Base-by-base conservation (phyloP, 1,284 basidiomycete genomes). In the Termitomyces sp. region DNA sequence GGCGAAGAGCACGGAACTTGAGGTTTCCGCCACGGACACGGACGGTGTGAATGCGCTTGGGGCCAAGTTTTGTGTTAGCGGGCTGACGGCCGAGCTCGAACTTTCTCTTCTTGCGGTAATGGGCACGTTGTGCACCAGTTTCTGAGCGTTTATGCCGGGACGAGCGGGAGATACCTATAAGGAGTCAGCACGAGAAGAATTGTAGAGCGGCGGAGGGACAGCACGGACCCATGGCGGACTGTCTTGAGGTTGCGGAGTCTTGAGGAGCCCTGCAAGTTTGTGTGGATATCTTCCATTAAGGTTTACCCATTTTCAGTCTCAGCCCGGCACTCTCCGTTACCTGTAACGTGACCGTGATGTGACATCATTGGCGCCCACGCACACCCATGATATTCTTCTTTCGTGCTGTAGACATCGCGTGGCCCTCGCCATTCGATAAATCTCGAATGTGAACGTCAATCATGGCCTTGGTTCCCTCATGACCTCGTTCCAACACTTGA, bases 71-170 rank as follows among this genome's bases (percentile, higher is more conserved):
- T 72, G 94, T 98, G 84, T 80, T 93, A 62, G 94, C 95, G 57
- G 94, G 79, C 74, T 97, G 94, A 73, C 94, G 93, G 71, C 93
- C 94, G 70, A 97, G 88, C 82, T 97, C 94, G 78, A 96, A 96
- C 80, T 96, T 96, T 88, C 94, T 86, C 89, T 96, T 97, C 84
- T 97, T 97, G 81, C 94, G 91, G 81, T 94, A 94, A 79, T 92
- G 88, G 64, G 94, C 89, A 69, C 92, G 89, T 75, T 95, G 92
- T 62, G 93, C 94, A 71, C 94, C 94, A 50, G 92, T 88, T 66
- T 84, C 88, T 65, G 92, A 90, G 72, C 94, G 91, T 79, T 97
- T 97, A 84, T 97, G 92, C 73, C 94, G 84, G 67, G 93, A 94
- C 64, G 92, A 84, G 68, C 94, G 88, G 68, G 94, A 90, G 73